Percentiles rank a stretch among this genome's conserved stretches.
These are phyloP conservation scores for Agastache rugosa DNA, from an alignment of 257 asterid genomes.

Conservation along the genomic window DNA sequence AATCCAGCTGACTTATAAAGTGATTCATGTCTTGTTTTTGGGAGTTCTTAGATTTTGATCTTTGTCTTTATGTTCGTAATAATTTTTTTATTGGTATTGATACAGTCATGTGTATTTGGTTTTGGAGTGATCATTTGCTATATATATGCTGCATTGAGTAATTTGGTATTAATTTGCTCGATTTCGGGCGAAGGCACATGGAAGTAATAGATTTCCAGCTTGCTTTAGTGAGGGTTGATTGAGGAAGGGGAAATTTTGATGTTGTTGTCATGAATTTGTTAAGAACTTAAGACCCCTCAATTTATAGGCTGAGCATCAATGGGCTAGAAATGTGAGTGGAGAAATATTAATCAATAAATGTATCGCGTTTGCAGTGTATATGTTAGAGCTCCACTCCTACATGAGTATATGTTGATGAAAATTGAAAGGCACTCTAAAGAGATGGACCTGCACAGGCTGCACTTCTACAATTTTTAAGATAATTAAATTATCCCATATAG, in stretches of 20 bases:
- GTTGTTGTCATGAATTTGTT: slow-evolving; percentile 14
- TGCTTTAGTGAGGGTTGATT: slow-evolving; percentile 20
- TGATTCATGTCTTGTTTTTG: slow-evolving; percentile 6
- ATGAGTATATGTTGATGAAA: background rate
- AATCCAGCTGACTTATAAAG: background rate
- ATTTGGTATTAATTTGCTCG: slow-evolving; percentile 28
- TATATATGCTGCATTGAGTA: slow-evolving; percentile 24
- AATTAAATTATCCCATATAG: background rate
- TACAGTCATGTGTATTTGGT: slow-evolving; percentile 15
- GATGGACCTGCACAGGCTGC: slow-evolving; percentile 8
- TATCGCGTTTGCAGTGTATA: background rate
- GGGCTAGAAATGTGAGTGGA: background rate
- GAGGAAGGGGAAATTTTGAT: slow-evolving; percentile 12
- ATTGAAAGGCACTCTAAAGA: background rate
- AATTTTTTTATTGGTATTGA: slow-evolving; percentile 12
- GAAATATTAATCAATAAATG: background rate
- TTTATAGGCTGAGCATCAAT: background rate
- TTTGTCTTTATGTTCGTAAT: slow-evolving; percentile 1
- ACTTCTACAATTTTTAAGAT: background rate
- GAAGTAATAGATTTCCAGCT: background rate
- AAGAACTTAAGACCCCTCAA: background rate
- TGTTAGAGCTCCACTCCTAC: slow-evolving; percentile 13
- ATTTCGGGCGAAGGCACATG: slow-evolving; percentile 15
- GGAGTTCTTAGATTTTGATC: background rate
- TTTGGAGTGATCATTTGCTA: slow-evolving; percentile 14